A percentile compares a stretch with the other conserved stretches of the same genome.
Conservation (phyloP, 2,329 filamentous ascomycete genomes). For the Chaetothyriales sp. region DNA sequence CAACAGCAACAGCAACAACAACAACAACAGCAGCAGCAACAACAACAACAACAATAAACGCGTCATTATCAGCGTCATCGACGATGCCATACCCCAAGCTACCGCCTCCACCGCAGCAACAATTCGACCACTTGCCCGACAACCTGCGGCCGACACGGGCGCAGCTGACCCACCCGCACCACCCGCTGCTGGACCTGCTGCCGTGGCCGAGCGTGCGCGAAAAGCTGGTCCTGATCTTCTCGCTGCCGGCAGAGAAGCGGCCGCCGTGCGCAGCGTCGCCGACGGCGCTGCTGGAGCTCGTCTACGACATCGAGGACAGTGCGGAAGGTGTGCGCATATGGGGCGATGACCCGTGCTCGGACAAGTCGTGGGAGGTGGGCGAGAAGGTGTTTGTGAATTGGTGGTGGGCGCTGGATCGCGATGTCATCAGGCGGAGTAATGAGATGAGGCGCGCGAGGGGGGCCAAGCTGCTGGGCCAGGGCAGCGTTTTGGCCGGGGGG, state of each 20-base stretch:
- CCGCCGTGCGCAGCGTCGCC: constrained; percentile 35
- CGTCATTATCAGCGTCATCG: too few species aligned
- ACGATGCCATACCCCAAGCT: too few species aligned
- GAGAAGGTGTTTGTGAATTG: constrained; percentile 45
- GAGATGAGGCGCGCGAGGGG: constrained; percentile 37
- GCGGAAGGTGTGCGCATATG: constrained; percentile 40
- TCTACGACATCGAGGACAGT: constrained; percentile 45
- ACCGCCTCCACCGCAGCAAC: not conserved
- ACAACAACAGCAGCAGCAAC: too few species aligned
- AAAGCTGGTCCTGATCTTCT: constrained; percentile 39
- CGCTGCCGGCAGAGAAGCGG: constrained; percentile 35
- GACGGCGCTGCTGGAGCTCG: constrained; percentile 38
- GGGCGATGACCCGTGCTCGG: constrained; percentile 37
- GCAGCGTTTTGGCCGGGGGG: constrained; percentile 9
- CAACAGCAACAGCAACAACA: not conserved
- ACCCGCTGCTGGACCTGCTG: constrained; percentile 44
- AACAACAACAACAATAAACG: too few species aligned
- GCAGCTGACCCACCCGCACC: constrained; percentile 40
- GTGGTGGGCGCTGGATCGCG: constrained; percentile 47
- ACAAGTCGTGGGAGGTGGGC: constrained; percentile 43
- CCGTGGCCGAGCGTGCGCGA: constrained; percentile 45
- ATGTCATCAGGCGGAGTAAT: constrained; percentile 43
- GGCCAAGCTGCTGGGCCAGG: constrained; percentile 13
- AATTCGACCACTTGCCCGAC: constrained; percentile 28
- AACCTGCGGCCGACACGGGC: constrained; percentile 39